phyloP scores from a whole-genome alignment of 1,139 yeast species.

The Nadsonia commutata region DNA sequence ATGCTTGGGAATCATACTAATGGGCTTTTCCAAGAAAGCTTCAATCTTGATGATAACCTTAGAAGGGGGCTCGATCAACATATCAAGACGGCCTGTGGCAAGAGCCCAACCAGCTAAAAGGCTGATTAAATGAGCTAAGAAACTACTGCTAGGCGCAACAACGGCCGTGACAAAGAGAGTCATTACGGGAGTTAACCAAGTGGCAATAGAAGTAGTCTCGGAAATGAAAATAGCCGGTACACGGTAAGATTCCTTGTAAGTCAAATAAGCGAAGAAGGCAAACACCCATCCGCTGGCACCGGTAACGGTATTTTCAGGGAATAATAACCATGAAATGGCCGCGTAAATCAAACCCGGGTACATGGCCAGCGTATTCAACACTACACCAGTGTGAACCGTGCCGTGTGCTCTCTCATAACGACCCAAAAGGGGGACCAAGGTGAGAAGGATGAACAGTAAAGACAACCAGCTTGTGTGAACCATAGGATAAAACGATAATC shows the following conservation, averaged over 20 bases:
- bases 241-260: conserved; percentile 41
- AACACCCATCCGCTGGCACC: conserved; percentile 60
- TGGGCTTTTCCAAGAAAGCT: conserved; percentile 32
- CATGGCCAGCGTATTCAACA: conserved; percentile 58
- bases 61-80: conserved; percentile 51
- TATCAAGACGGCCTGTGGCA: conserved; percentile 40
- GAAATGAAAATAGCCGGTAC: conserved; percentile 26
- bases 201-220: conserved; percentile 33
- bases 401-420: conserved; percentile 63
- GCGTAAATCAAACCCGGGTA: conserved; percentile 57
- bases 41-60: conserved; percentile 55
- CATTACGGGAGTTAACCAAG: conserved; percentile 44
- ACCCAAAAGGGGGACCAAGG: conserved; percentile 48
- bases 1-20: conserved; percentile 37
- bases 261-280: conserved; percentile 49
- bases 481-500: conserved; percentile 62
- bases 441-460: conserved; percentile 45
- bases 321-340: conserved; percentile 37
- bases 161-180: conserved; percentile 36
- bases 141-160: conserved; percentile 45
- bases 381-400: conserved; percentile 75
- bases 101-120: conserved; percentile 37
- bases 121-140: conserved; percentile 56
- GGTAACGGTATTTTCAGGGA: conserved; percentile 39
- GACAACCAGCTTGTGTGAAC: conserved; percentile 52